These are phyloP conservation scores for Lachnellula subtilissima DNA, from an alignment of 2,329 filamentous ascomycete genomes.

Conservation along the genomic window DNA sequence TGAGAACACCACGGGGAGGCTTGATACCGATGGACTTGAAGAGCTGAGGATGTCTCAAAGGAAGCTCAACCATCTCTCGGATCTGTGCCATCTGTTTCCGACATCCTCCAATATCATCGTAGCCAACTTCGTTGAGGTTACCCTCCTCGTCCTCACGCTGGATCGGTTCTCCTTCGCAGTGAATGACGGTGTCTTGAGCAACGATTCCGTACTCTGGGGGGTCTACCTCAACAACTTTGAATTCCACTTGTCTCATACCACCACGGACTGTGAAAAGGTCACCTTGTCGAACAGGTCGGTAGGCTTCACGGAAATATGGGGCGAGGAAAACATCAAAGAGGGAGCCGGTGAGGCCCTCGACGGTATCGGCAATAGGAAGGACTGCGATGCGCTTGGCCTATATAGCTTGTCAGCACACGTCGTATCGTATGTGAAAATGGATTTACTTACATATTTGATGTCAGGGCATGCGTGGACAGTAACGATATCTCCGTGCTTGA, in stretches of 20 bases:
- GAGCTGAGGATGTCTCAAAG: conserved; percentile 91
- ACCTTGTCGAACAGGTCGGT: conserved; percentile 93
- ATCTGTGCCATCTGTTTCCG: conserved; percentile 99
- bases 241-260: conserved; percentile 98
- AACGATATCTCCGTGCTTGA: conserved; percentile 97
- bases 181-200: conserved; percentile 96
- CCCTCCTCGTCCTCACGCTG: conserved; percentile 99
- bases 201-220: conserved; percentile 98
- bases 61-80: conserved; percentile 95
- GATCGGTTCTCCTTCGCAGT: conserved; percentile 95
- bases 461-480: conserved; percentile 97
- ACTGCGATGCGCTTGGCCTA: conserved; percentile 98
- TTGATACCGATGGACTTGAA: conserved; percentile 99
- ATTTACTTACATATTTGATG: conserved; percentile 91
- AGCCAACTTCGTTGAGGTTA: conserved; percentile 97
- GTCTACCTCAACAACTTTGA: conserved; percentile 99
- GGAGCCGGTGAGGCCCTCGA: conserved; percentile 95
- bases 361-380: conserved; percentile 94
- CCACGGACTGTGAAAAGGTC: conserved; percentile 96
- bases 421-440: background rate
- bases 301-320: conserved; percentile 98
- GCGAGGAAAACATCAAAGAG: conserved; percentile 99
- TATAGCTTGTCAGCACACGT: conserved; percentile 21
- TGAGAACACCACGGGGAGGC: conserved; percentile 94
- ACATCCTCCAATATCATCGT: conserved; percentile 98